Base-by-base conservation (phyloP, 345 rosid species). In the Lepidium africanum region DNA sequence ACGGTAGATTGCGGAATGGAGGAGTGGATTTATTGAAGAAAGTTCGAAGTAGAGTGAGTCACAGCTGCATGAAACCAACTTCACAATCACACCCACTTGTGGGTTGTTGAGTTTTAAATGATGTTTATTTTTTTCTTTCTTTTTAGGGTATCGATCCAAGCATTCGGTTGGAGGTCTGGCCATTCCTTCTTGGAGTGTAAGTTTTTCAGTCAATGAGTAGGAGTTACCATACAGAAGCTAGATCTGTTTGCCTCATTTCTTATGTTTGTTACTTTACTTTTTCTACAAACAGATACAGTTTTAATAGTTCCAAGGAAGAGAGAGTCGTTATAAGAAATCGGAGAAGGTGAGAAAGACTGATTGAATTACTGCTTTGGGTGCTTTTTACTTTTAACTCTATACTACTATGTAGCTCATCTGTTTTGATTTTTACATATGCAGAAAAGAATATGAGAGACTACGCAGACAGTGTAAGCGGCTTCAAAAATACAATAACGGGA, bases 161-260 rank as follows among this genome's bases (percentile, higher is more conserved):
- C 81, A 86, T 95, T 73, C 82, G 97, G 65, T 63, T 85, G 15
- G 96, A 91, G 73, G 97, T 95, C 46, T 95, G 99, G 99, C 97
- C 97, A 0, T 95, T 91, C 77, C 97, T 95, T 46, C 97, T 95
- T 56, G 97, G 97, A 74, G 88, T 95, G 99, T 94, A 85, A 89
- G 99, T 70, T 35, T n/a, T 47, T 25, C 23, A 17, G 46, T 45
- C 67, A 57, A 30, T 5, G 33, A 30, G 7, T 30, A 30, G 33
- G 33, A 30, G 5, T 30, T 1, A 30, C 33, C 7, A 6, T 30
- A 30, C 33, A 30, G 33, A 30, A 30, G 36, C 64, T 39, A 7
- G 7, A 6, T 19, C 5, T 9, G 9, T 2, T 23, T 59, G 10
- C 50, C 55, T 6, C 14, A 12, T 50, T 50, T 23, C 2, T 23